Evolutionary conservation across 805 yeast species (phyloP), one percentile per base, ranked within the genome.

Genomic region (Pichia scutulata): DNA sequence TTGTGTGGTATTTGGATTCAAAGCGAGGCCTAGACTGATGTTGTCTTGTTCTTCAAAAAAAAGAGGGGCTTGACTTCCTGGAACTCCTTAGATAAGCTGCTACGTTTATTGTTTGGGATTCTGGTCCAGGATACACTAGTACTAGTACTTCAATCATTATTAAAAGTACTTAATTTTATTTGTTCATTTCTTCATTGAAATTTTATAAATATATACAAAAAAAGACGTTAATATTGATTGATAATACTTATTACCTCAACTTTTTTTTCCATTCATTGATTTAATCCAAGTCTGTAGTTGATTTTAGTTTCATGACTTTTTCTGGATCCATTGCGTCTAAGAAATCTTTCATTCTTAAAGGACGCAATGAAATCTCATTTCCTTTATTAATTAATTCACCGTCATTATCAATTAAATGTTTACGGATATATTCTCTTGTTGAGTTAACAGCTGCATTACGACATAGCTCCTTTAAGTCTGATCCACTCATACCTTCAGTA

Each of bases 381-480:
- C 69, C 50, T 2, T 56, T 66, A 21, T 68, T 69, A 19, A 67
- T 59, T 28, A 61, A 52, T 36, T 67, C 67, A 14, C 72, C 68
- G 56, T 74, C 71, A 10, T 39, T 23, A 39, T 39, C 41, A 55
- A 66, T 66, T 62, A 75, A 75, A 63, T 86, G 85, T 49, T 69
- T 67, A 42, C 68, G 57, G 51, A 92, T 87, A 63, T 79, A 88
- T 66, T 93, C 97, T 58, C 96, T 76, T 61, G 92, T 89, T 0
- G 97, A 86, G 57, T 76, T 77, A 72, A 90, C 78, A 1, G 96
- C 97, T 0, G 99, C 99, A 60, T 88, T 95, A 50, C 99, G 78
- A 63, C 97, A 89, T 45, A 87, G 69, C 63, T 93, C 99, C 60
- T 86, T 84, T 63, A 93, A 73, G 60, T 92, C 99, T 2, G 96